phyloP scores from a whole-genome alignment of 768 basidiomycete species.

The Phallus indusiatus region DNA sequence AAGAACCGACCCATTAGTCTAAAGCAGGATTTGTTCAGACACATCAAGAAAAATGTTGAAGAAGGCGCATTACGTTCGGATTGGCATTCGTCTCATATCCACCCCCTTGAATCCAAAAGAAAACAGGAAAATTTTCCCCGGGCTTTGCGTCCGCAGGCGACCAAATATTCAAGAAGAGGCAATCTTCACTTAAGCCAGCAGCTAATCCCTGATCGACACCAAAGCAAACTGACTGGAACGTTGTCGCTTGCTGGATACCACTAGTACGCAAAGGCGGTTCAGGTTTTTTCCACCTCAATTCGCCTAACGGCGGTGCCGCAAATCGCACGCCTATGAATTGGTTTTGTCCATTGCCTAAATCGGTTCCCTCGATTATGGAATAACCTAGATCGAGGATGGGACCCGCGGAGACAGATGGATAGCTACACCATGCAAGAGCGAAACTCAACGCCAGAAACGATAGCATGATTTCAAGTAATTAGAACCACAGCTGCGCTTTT shows the following conservation, averaged over 20 bases:
- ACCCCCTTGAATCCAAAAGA: constrained; percentile 10
- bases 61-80: background rate
- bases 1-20: constrained; percentile 2
- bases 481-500: background rate
- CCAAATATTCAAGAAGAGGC: constrained; percentile 9
- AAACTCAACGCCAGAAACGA: background rate
- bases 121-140: constrained; percentile 4
- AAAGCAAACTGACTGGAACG: background rate
- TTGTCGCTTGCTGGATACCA: background rate
- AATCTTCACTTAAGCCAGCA: constrained; percentile 4
- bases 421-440: background rate
- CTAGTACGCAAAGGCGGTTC: background rate
- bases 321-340: constrained; percentile 35
- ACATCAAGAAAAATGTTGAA: background rate
- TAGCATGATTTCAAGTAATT: background rate
- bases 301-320: constrained; percentile 42
- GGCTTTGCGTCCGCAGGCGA: constrained; percentile 1
- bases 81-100: constrained; percentile 4
- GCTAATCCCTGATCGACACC: background rate
- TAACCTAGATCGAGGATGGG: background rate
- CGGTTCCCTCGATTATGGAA: background rate
- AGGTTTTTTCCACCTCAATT: constrained; percentile 34
- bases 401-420: background rate
- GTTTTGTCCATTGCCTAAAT: background rate
- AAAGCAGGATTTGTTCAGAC: background rate